Percentiles rank a stretch among this genome's conserved stretches.
Conservation (phyloP, 768 basidiomycete species). For the Dacryopinax primogenitus region DNA sequence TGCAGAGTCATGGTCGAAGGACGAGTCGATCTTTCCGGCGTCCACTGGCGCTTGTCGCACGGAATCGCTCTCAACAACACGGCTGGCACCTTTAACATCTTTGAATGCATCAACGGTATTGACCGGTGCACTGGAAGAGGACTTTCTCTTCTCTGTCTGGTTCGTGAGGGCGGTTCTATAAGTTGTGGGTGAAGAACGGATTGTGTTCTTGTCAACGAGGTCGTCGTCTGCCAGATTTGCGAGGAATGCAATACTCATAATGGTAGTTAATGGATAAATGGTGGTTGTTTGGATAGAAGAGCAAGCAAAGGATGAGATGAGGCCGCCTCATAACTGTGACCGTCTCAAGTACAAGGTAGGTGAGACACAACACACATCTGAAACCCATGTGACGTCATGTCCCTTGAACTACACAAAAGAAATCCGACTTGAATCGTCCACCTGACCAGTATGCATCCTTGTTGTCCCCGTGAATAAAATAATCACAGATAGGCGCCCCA, state of each 20-base stretch:
- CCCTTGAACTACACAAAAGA: too few species aligned
- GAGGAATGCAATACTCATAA: neutral
- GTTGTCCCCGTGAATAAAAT: too few species aligned
- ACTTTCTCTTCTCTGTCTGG: neutral
- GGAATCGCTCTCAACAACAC: neutral
- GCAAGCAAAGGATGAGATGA: neutral
- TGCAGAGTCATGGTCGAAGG: neutral
- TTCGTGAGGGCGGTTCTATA: neutral
- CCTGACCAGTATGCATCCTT: too few species aligned
- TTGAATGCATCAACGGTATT: neutral
- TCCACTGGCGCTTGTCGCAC: neutral
- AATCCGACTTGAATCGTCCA: too few species aligned
- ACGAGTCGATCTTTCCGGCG: neutral
- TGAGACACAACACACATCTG: too few species aligned
- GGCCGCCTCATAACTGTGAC: too few species aligned
- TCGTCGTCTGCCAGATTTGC: neutral
- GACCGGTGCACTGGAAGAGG: neutral
- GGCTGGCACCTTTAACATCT: neutral
- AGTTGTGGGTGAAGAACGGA: neutral
- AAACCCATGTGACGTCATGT: too few species aligned
- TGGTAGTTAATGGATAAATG: neutral
- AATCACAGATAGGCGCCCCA: too few species aligned
- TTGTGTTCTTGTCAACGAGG: constrained; percentile 4
- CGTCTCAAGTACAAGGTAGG: too few species aligned
- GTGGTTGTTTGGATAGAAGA: too few species aligned